A percentile compares a stretch with the other conserved stretches of the same genome.
phyloP scores from a whole-genome alignment of 108 stramenopile species.

The Cyclotella sp. region DNA sequence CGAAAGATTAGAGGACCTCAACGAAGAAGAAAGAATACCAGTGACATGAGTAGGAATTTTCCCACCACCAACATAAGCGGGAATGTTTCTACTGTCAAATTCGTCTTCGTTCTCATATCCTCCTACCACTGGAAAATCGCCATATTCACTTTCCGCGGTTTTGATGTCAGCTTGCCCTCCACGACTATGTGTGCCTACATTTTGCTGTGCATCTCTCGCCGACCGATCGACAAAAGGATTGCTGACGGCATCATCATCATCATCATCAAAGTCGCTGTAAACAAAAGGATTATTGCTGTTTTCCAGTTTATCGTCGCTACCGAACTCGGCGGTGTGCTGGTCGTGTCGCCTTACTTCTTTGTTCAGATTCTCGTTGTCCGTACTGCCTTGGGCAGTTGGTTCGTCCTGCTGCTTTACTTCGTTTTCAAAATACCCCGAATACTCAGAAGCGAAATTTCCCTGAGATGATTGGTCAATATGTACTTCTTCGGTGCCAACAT shows the following conservation, averaged over 20 bases:
- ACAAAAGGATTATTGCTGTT: not conserved
- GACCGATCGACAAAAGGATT: not conserved
- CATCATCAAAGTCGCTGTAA: not conserved
- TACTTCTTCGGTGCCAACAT: conserved; percentile 10
- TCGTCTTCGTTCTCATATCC: not conserved
- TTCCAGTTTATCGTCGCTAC: not conserved
- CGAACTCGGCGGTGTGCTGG: not conserved
- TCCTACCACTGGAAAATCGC: not conserved
- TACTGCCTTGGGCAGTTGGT: not conserved
- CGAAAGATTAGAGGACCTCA: conserved; percentile 2
- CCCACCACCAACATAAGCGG: not conserved
- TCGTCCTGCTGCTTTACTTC: not conserved
- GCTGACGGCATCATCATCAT: conserved; percentile 11
- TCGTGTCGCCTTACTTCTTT: no score
- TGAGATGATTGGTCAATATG: not conserved
- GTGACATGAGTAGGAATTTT: not conserved
- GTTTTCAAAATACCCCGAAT: not conserved
- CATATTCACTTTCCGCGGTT: not conserved
- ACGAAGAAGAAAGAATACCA: not conserved
- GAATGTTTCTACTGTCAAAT: not conserved
- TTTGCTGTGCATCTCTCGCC: not conserved
- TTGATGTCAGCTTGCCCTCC: no score
- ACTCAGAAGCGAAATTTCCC: not conserved
- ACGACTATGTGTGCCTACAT: no score
- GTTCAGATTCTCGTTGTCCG: no score